phyloP scores from a whole-genome alignment of 768 basidiomycete species.

The Lyophyllum atratum region DNA sequence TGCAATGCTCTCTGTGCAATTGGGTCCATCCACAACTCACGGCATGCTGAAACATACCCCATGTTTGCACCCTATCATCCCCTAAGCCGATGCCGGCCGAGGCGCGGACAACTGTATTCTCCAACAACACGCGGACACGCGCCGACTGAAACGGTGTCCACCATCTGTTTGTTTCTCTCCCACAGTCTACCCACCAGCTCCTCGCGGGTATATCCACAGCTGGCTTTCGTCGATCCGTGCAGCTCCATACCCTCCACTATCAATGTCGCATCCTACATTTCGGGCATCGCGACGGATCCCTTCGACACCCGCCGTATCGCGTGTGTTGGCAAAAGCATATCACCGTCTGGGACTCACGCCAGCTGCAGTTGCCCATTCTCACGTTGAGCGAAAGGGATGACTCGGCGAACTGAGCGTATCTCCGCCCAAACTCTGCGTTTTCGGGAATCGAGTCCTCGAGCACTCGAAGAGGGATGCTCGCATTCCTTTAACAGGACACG shows the following conservation, averaged over 20 bases:
- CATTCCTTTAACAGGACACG: conserved; percentile 67
- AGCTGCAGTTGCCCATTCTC: conserved; percentile 60
- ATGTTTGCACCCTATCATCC: conserved; percentile 37
- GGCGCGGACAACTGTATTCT: conserved; percentile 54
- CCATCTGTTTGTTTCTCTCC: conserved; percentile 73
- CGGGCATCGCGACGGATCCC: conserved; percentile 72
- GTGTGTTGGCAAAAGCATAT: conserved; percentile 71
- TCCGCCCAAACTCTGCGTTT: conserved; percentile 41
- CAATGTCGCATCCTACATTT: conserved; percentile 62
- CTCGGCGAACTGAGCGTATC: conserved; percentile 60
- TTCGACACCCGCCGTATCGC: conserved; percentile 72
- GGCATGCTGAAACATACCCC: conserved; percentile 37
- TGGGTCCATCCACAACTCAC: conserved; percentile 23
- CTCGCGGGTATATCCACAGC: conserved; percentile 73
- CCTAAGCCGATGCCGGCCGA: conserved; percentile 39
- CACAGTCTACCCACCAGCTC: conserved; percentile 63
- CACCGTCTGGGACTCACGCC: conserved; percentile 79
- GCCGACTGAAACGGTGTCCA: conserved; percentile 69
- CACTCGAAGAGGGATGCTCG: conserved; percentile 66
- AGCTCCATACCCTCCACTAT: conserved; percentile 39
- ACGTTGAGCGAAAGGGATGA: conserved; percentile 81
- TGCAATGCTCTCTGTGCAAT: conserved; percentile 27
- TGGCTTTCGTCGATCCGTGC: conserved; percentile 77
- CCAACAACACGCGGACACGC: conserved; percentile 76
- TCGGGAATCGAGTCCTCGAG: conserved; percentile 69